Evolutionary conservation across 352 stramenopile genomes (phyloP).

Genomic region (Phytophthora quininea): DNA sequence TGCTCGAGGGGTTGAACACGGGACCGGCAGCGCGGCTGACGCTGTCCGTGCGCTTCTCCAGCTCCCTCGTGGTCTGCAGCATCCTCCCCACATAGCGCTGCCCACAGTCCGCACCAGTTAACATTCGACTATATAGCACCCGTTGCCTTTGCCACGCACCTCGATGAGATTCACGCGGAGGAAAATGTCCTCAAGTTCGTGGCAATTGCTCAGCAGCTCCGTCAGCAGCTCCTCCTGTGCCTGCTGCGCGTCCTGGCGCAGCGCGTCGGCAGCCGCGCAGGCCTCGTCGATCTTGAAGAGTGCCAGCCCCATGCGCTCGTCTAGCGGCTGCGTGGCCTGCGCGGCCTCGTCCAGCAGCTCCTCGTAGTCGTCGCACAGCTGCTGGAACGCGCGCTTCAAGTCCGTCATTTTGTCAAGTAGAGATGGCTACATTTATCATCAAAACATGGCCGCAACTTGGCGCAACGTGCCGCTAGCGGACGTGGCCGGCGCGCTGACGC

Average conservation of each 20-base stretch:
- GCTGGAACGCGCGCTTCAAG: slow-evolving; percentile 58
- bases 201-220: slow-evolving; percentile 67
- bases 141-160: slow-evolving; percentile 25
- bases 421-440: too few relatives aligned
- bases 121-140: too few relatives aligned
- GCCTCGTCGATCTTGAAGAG: slow-evolving; percentile 88
- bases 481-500: slow-evolving; percentile 38
- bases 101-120: slow-evolving; percentile 1
- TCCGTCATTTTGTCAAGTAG: slow-evolving; percentile 1
- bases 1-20: slow-evolving; percentile 66
- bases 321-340: slow-evolving; percentile 56
- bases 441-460: slow-evolving; percentile 56
- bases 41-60: slow-evolving; percentile 69
- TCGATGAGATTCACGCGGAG: slow-evolving; percentile 78
- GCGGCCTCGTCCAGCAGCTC: slow-evolving; percentile 69
- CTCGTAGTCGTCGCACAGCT: slow-evolving; percentile 69
- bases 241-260: slow-evolving; percentile 59
- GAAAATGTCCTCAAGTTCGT: slow-evolving; percentile 83
- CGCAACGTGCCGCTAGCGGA: slow-evolving; percentile 46
- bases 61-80: slow-evolving; percentile 58
- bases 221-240: slow-evolving; percentile 56
- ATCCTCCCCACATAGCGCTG: slow-evolving; percentile 68
- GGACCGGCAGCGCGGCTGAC: slow-evolving; percentile 54
- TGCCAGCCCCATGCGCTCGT: slow-evolving; percentile 77
- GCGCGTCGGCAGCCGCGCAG: slow-evolving; percentile 47